Evolutionary conservation across 2,329 filamentous ascomycete genomes (phyloP), one percentile per base, ranked within the genome.

Genomic region (Colletotrichum spaethianum): DNA sequence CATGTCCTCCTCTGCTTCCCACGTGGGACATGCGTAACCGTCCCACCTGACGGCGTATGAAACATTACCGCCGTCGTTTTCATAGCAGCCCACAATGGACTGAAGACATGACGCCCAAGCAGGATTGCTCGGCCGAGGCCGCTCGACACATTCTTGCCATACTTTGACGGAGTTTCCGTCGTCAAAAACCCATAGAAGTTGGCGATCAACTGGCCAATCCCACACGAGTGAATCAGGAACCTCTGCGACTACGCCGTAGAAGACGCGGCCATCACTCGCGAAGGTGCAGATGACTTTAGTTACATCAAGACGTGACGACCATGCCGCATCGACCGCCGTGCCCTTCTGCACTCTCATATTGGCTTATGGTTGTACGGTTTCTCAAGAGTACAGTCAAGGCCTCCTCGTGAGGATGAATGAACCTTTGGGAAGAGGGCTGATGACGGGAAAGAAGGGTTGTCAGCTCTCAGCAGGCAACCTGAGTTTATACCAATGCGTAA

Each of bases 1-100:
- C 20, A 66, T 28, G 16, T 65, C 63, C 18, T 66, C 63, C 11
- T 66, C 62, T 46, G 50, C 50, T 56, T 64, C 50, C 38, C 33
- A 64, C 26, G 38, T 64, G 6, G 20, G 50, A 50, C 26, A 66
- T 1, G 18, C n/a, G 50, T 66, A 66, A 16, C 63, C 26, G 8
- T 59, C n/a, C 63, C 31, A 66, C 42, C 33, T 50, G 8, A 67
- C 55, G 11, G 55, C 40, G 31, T 67, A 67, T 1, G 40, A 20
- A 26, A 31, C 31, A 7, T 14, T 28, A 4, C 63, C 16, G 1
- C 40, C 20, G 26, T 67, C 23, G 6, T 23, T 52, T 36, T 67
- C 40, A 16, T 52, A 65, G 42, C 53, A 65, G 6, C 40, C 31
- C 11, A 59, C 16, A 5, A 65, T 23, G 9, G 2, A 50, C 28